Conservation (phyloP, 2,329 filamentous ascomycete species). For the Aspergillus sp. region DNA sequence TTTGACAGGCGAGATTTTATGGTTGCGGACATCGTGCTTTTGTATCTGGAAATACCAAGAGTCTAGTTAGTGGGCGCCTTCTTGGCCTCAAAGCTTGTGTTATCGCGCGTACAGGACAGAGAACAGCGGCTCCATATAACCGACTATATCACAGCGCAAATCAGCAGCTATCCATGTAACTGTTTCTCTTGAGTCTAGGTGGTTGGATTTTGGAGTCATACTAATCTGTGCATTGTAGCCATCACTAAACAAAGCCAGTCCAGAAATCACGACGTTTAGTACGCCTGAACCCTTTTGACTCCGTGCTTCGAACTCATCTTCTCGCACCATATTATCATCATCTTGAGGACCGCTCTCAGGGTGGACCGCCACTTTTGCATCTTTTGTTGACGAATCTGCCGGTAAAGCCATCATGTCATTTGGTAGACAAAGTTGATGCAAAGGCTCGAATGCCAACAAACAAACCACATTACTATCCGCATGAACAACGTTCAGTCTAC, state of each 20-base stretch:
- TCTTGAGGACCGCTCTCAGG: constrained; percentile 1
- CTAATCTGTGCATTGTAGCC: constrained; percentile 42
- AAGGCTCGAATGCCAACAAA: too few species aligned
- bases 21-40: constrained; percentile 29
- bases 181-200: background rate
- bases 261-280: constrained; percentile 36
- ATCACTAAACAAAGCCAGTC: constrained; percentile 39
- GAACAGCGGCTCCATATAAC: constrained; percentile 40
- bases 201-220: background rate
- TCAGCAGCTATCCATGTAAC: background rate
- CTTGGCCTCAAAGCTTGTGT: constrained; percentile 5
- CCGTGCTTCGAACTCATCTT: background rate
- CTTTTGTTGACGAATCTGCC: constrained; percentile 10
- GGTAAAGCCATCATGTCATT: constrained; percentile 7
- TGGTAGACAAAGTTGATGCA: too few species aligned
- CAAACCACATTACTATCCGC: background rate
- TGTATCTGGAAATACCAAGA: constrained; percentile 23
- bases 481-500: background rate
- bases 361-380: constrained; percentile 9
- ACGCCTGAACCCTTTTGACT: constrained; percentile 21
- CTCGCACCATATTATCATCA: background rate
- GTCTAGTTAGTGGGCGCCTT: constrained; percentile 3
- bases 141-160: constrained; percentile 13
- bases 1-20: constrained; percentile 56
- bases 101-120: constrained; percentile 23